Base-by-base conservation (phyloP, 768 basidiomycete species). In the Pisolithus sp. region DNA sequence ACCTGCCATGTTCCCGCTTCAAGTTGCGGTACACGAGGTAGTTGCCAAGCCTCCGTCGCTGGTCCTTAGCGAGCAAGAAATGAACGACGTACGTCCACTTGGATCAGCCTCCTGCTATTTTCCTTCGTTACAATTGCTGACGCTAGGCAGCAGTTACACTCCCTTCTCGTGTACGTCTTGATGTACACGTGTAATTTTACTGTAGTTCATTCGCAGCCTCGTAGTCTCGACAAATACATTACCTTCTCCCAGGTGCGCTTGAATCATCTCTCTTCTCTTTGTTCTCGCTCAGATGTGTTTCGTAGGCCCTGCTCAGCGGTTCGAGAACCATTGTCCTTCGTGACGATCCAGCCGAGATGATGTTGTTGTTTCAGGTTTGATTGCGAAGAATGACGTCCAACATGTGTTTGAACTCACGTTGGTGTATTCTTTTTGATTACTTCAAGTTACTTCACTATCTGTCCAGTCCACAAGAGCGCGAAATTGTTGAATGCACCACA, bases 1-100 rank as follows among this genome's bases (percentile, higher is more conserved):
- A 2, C 82, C 83, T 1, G 77, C 74, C 2, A 71, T 66, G n/a
- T 86, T 83, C 57, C 76, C 78, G 0, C 69, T 72, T 0, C 70
- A 74, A n/a, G n/a, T n/a, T n/a, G n/a, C n/a, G 28, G 51, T 49
- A 8, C 53, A 58, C 2, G 61, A 55, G n/a, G 51, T 48, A 45
- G 56, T 62, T n/a, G n/a, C n/a, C n/a, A n/a, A n/a, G n/a, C n/a
- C n/a, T n/a, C n/a, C n/a, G n/a, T n/a, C n/a, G n/a, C 68, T 73
- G 1, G 67, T 66, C 43, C 56, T 78, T 17, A 73, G 73, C 4
- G 63, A 71, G 4, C 71, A 80, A 30, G 74, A 78, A 44, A 66
- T 69, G 41, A 73, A 76, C 50, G 73, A 80, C 70, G 80, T 81
- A 8, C 7, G 56, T 53, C 21, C 2, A 7, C n/a, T n/a, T n/a